Evolutionary conservation across 139 green algal genomes (phyloP).

Genomic region (Chara braunii): DNA sequence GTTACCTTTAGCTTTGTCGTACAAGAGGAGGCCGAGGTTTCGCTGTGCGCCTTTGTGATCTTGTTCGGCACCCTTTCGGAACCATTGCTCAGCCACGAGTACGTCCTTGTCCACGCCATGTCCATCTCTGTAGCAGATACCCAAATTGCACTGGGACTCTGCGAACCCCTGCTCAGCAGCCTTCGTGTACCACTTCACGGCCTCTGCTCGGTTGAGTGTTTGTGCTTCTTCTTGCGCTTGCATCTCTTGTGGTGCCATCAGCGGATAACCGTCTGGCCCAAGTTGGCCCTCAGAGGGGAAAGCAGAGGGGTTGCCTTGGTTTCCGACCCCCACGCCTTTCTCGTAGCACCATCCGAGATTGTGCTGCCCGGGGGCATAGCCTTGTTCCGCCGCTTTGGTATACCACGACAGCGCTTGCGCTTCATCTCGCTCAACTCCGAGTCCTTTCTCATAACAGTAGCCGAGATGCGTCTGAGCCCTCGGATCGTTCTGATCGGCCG

Average conservation of each 20-base stretch:
- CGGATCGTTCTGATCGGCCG: slow-evolving; percentile 8
- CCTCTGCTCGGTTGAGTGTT: too few relatives aligned
- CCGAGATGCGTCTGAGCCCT: slow-evolving; percentile 4
- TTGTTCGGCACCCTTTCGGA: slow-evolving; percentile 21
- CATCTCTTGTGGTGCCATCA: too few relatives aligned
- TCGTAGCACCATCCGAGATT: too few relatives aligned
- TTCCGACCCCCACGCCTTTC: slow-evolving; percentile 9
- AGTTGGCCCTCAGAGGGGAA: too few relatives aligned
- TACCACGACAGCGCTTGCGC: slow-evolving; percentile 6
- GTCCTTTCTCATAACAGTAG: slow-evolving; percentile 7
- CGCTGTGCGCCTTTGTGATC: slow-evolving; percentile 13
- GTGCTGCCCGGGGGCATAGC: background rate
- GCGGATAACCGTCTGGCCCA: too few relatives aligned
- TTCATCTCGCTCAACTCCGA: slow-evolving; percentile 9
- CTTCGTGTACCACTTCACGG: slow-evolving; percentile 33
- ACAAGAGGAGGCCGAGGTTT: slow-evolving; percentile 36
- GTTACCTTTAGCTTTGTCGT: too few relatives aligned
- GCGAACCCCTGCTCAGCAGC: slow-evolving; percentile 33
- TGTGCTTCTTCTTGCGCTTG: too few relatives aligned
- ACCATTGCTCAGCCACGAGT: background rate
- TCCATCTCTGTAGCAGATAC: slow-evolving; percentile 2
- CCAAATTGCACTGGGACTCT: slow-evolving; percentile 22
- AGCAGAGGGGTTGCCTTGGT: background rate
- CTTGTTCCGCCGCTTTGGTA: background rate
- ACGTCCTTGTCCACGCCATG: background rate